Evolutionary conservation across 441 rosid genomes (phyloP).

Genomic region (Populus tomentosa): DNA sequence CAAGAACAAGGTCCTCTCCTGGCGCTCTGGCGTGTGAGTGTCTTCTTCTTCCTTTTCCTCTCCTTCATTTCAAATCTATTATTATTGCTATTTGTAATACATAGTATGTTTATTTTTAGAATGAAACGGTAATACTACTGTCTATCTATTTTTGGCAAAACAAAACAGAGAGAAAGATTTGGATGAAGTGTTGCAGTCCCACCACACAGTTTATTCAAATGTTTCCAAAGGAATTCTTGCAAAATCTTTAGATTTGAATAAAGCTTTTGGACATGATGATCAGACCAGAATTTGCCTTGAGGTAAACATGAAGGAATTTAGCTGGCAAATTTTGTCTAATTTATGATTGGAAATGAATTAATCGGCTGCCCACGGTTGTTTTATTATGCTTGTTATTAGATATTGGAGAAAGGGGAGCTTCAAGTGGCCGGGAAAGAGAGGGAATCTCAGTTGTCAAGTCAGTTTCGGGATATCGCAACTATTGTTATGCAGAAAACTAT

Average conservation of each 20-base stretch:
- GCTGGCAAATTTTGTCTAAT: not conserved
- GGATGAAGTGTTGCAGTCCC: conserved; percentile 96
- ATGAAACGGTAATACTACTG: not conserved
- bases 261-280: conserved; percentile 75
- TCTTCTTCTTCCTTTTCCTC: not conserved
- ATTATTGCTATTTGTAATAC: not conserved
- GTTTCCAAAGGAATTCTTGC: conserved; percentile 96
- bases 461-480: conserved; percentile 92
- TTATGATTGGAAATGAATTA: not conserved
- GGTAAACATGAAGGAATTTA: conserved; percentile 27
- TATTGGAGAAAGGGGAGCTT: conserved; percentile 96
- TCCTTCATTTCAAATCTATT: not conserved
- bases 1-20: conserved; percentile 97
- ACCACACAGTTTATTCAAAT: conserved; percentile 85
- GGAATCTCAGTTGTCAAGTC: conserved; percentile 83
- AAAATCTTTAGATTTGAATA: conserved; percentile 68
- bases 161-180: conserved; percentile 80
- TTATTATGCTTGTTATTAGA: conserved; percentile 29
- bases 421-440: conserved; percentile 98
- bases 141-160: not conserved
- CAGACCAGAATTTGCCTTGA: conserved; percentile 79
- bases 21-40: conserved; percentile 96
- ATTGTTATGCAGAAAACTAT: conserved; percentile 96
- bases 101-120: not conserved
- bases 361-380: not conserved